Evolutionary conservation across 2,329 filamentous ascomycete genomes (phyloP), one percentile per base, ranked within the genome.

Genomic region (Epichloe glyceriae): DNA sequence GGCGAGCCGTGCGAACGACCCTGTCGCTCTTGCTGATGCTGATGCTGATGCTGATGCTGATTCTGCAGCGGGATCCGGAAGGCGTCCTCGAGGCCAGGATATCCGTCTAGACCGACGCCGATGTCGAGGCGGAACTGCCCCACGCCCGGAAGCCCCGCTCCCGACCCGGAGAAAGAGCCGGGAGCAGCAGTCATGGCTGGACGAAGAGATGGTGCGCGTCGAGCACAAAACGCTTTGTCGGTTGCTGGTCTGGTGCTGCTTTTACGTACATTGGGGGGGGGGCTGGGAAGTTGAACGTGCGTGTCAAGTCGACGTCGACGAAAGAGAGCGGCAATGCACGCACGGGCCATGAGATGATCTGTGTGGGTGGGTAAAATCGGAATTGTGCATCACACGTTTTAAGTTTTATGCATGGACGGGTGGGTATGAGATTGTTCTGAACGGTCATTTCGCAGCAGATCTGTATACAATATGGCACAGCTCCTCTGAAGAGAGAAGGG

Each of bases 51-150:
- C 22, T 22, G 22, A 22, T 22, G 22, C 22, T 22, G 22, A 26
- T 26, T 7, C 22, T 26, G 22, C 22, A 26, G 22, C 22, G 22
- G 22, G 22, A 26, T 7, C 22, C 22, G 22, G 14, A 20, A 50
- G 15, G n/a, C 43, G 3, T 44, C 44, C 5, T 44, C 43, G 3
- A 44, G 33, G 15, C 33, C 44, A n/a, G 39, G 30, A 43, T 45
- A 47, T 14, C 40, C 51, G 4, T 52, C 44, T 12, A 44, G 4
- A n/a, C 33, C 47, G 11, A 49, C 39, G 33, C 51, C 51, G 34
- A 53, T 46, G 10, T 53, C 39, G n/a, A 47, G 43, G 38, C 47
- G 51, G 47, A 52, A 50, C 41, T 52, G 51, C 47, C 47, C 51
- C 47, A 35, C 47, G 47, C 51, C 51, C 41, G 51, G 51, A 47